Evolutionary conservation across 2,329 filamentous ascomycete species (phyloP).

Genomic region (Colletotrichum horii): DNA sequence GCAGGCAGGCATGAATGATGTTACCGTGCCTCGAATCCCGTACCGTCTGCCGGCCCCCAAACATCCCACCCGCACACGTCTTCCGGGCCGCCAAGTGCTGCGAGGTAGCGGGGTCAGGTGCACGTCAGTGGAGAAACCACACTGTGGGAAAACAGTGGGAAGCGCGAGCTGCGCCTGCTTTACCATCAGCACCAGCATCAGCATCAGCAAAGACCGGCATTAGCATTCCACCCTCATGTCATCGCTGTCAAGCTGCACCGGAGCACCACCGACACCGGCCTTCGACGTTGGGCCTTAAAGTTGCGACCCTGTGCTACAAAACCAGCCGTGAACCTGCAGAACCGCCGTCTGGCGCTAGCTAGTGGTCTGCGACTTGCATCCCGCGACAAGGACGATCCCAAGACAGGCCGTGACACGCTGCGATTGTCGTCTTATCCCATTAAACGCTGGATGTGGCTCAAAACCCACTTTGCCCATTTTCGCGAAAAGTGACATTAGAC

Average conservation of each 20-base stretch:
- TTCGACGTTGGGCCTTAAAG: not conserved
- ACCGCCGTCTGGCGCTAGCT: not conserved
- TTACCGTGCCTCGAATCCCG: not conserved
- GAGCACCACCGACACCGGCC: constrained; percentile 7
- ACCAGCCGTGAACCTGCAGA: not conserved
- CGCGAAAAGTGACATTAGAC: too few relatives aligned
- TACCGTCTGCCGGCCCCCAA: not conserved
- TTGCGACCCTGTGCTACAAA: not conserved
- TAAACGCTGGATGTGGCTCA: too few relatives aligned
- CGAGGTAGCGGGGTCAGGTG: constrained; percentile 9
- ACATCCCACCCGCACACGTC: constrained; percentile 9
- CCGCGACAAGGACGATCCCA: constrained; percentile 18
- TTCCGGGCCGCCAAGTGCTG: constrained; percentile 4
- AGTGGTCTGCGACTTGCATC: constrained; percentile 10
- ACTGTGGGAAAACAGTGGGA: not conserved
- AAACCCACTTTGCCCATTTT: too few relatives aligned
- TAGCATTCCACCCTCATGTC: not conserved
- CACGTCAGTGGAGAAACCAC: not conserved
- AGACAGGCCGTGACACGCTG: constrained; percentile 3
- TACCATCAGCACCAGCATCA: not conserved
- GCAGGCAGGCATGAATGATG: not conserved
- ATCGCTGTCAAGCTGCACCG: not conserved
- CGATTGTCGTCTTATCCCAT: constrained; percentile 18
- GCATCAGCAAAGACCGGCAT: not conserved
- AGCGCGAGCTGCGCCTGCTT: constrained; percentile 8